Evolutionary conservation across 208 protist species (phyloP).

Genomic region (Leishmania guyanensis): DNA sequence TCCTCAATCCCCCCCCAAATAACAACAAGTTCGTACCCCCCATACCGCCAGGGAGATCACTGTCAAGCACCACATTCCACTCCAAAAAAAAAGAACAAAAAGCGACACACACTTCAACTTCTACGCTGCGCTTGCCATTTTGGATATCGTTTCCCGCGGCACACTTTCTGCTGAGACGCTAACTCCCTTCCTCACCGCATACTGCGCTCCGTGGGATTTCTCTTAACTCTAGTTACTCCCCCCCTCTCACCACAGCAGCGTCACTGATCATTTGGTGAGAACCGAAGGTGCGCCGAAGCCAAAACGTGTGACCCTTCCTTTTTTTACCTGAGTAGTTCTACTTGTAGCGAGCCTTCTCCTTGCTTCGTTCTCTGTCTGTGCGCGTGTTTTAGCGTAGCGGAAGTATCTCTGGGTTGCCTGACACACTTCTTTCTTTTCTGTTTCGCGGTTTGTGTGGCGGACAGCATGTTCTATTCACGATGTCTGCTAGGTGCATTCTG

Average conservation of each 20-base stretch:
- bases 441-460: background rate
- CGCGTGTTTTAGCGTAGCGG: background rate
- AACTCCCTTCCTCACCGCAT: background rate
- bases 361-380: background rate
- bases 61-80: background rate
- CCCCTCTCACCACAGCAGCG: background rate
- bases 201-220: background rate
- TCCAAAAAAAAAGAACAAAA: background rate
- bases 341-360: background rate
- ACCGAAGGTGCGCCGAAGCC: background rate
- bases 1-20: background rate
- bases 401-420: background rate
- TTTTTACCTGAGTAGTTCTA: background rate
- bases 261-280: background rate
- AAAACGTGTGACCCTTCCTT: background rate
- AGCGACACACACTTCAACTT: background rate
- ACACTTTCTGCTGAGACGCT: background rate
- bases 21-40: background rate
- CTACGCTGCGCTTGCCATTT: background rate
- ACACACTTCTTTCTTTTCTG: background rate
- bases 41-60: background rate
- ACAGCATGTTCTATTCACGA: constrained; percentile 25
- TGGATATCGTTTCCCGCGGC: background rate
- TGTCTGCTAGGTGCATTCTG: constrained; percentile 46
- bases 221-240: background rate